phyloP scores from a whole-genome alignment of 169 alveolate genomes.

The Amoebophrya sp. region DNA sequence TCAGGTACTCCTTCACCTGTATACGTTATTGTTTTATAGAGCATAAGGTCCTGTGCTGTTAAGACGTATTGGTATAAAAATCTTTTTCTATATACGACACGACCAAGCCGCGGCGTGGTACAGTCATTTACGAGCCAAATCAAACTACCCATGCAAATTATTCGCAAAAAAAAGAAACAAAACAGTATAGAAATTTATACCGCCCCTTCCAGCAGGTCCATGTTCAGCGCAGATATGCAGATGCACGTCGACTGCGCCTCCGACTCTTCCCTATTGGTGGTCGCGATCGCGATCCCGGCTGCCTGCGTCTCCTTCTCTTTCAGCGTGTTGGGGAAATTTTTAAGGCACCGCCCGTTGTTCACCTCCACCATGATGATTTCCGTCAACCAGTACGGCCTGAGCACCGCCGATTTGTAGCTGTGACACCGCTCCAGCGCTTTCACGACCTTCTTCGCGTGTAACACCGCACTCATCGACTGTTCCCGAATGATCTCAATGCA shows the following conservation, averaged over 20 bases:
- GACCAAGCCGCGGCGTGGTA: too few species aligned
- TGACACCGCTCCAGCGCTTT: neutral
- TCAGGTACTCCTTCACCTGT: too few species aligned
- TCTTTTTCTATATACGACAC: too few species aligned
- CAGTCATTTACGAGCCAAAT: too few species aligned
- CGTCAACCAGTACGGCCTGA: neutral
- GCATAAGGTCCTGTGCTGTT: too few species aligned
- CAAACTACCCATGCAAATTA: too few species aligned
- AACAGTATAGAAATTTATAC: neutral
- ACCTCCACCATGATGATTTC: neutral
- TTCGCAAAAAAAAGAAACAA: neutral
- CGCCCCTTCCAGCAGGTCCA: neutral
- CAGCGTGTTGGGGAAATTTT: neutral
- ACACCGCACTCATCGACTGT: neutral
- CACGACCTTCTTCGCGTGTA: neutral
- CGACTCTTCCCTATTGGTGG: neutral
- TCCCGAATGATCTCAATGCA: neutral
- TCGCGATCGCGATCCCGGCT: neutral
- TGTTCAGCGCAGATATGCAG: neutral
- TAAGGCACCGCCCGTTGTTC: neutral
- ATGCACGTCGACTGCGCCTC: neutral
- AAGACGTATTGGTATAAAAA: too few species aligned
- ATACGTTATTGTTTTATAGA: too few species aligned
- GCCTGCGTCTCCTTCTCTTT: neutral
- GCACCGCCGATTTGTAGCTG: neutral